These are phyloP conservation scores for Ustilago curta DNA, from an alignment of 1,284 basidiomycete genomes.

Conservation along the genomic window DNA sequence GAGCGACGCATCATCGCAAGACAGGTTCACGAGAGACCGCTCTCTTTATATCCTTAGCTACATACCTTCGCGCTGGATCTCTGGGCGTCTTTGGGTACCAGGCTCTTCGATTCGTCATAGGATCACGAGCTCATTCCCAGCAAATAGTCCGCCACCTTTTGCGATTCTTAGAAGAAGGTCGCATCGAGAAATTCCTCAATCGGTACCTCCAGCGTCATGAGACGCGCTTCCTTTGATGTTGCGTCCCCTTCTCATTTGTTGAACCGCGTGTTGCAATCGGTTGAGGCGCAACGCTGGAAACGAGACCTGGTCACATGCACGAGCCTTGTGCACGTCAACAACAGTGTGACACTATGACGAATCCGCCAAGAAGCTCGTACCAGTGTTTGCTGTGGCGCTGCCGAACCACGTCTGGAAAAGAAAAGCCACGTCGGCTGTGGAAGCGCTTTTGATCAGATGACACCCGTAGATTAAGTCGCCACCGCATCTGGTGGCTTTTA, in stretches of 20 bases:
- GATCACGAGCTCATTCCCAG: background rate
- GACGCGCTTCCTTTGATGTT: too few relatives aligned
- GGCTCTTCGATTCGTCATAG: background rate
- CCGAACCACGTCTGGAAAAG: background rate
- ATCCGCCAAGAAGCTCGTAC: background rate
- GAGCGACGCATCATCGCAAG: background rate
- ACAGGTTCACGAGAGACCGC: background rate
- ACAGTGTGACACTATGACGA: background rate
- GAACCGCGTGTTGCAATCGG: too few relatives aligned
- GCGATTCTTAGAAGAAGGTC: background rate
- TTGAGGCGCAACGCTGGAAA: too few relatives aligned
- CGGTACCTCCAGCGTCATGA: too few relatives aligned
- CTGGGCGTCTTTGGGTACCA: too few relatives aligned
- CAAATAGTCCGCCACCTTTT: background rate
- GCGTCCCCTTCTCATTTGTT: too few relatives aligned
- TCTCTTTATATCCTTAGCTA: background rate
- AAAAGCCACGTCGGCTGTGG: background rate
- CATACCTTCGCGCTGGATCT: background rate
- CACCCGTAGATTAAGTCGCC: background rate
- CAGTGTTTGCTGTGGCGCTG: background rate
- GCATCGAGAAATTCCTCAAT: too few relatives aligned
- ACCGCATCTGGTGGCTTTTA: background rate
- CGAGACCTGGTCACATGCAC: too few relatives aligned
- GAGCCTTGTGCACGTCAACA: background rate
- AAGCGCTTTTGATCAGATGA: background rate